These are phyloP conservation scores for Metroxylon sagu DNA, from an alignment of 176 grass and related monocot genomes.

Conservation along the genomic window DNA sequence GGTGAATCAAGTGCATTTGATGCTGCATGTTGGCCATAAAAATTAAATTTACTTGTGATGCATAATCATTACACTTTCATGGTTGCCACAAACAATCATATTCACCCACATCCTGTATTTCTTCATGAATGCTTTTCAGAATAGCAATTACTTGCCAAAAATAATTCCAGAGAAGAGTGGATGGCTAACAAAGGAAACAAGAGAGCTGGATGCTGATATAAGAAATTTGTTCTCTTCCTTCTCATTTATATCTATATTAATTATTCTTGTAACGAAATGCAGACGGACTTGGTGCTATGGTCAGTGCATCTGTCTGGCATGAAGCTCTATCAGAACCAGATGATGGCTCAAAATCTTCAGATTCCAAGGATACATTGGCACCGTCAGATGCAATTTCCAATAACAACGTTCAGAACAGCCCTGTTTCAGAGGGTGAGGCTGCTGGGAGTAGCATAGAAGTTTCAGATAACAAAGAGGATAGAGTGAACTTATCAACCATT, in stretches of 20 bases:
- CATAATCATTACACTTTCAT: too few species aligned
- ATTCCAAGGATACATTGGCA: constrained; percentile 6
- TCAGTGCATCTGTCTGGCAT: constrained; percentile 13
- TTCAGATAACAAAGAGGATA: constrained; percentile 10
- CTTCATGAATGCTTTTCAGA: too few species aligned
- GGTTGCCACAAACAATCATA: too few species aligned
- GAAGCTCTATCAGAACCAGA: constrained; percentile 25
- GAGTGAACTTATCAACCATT: constrained; percentile 16
- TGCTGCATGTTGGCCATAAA: too few species aligned
- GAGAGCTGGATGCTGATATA: too few species aligned
- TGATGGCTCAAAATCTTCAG: background rate
- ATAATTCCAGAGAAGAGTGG: too few species aligned
- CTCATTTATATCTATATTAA: background rate
- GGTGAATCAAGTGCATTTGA: too few species aligned
- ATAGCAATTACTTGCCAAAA: too few species aligned
- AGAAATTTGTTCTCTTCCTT: too few species aligned
- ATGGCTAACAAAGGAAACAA: too few species aligned
- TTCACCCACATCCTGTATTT: too few species aligned
- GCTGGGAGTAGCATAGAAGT: constrained; percentile 14
- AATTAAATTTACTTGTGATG: too few species aligned
- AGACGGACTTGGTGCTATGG: constrained; percentile 47
- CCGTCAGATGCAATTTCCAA: constrained; percentile 14
- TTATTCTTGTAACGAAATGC: constrained; percentile 17
- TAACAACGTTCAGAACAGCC: constrained; percentile 19
- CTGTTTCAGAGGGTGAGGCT: constrained; percentile 8